Evolutionary conservation across 73 alveolate species (phyloP).

Genomic region (Blepharisma stoltei): DNA sequence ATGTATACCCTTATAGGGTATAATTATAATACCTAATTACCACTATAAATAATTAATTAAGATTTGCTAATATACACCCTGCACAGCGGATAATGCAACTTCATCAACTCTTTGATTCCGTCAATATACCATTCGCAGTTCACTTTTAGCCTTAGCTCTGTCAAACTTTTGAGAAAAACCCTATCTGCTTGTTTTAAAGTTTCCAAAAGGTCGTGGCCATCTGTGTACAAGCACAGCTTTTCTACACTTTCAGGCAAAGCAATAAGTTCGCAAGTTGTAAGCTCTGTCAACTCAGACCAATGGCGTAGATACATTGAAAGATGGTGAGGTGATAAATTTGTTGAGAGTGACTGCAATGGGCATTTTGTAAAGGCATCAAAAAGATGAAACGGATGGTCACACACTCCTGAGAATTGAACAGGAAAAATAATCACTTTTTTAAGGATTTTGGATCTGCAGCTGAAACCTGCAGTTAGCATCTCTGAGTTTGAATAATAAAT

Average conservation of each 20-base stretch:
- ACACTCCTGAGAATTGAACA: background rate
- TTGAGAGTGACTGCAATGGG: background rate
- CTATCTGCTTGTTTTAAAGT: no score
- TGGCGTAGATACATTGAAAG: background rate
- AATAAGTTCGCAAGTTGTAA: background rate
- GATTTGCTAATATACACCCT: no score
- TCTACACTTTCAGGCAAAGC: background rate
- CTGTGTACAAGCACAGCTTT: conserved; percentile 29
- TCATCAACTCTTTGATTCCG: no score
- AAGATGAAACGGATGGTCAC: background rate
- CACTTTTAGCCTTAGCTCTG: no score
- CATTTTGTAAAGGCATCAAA: background rate
- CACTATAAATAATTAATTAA: no score
- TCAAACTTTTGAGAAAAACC: no score
- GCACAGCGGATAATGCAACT: no score
- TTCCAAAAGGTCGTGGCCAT: no score
- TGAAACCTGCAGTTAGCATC: background rate
- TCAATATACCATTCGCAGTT: no score
- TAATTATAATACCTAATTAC: no score
- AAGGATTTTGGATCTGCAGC: background rate
- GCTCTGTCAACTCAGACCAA: background rate
- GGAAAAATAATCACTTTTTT: background rate
- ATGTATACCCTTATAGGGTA: no score
- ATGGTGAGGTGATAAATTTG: background rate
- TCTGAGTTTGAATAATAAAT: background rate